phyloP scores from a whole-genome alignment of 1,284 basidiomycete genomes.

The Trichosporon inkin region DNA sequence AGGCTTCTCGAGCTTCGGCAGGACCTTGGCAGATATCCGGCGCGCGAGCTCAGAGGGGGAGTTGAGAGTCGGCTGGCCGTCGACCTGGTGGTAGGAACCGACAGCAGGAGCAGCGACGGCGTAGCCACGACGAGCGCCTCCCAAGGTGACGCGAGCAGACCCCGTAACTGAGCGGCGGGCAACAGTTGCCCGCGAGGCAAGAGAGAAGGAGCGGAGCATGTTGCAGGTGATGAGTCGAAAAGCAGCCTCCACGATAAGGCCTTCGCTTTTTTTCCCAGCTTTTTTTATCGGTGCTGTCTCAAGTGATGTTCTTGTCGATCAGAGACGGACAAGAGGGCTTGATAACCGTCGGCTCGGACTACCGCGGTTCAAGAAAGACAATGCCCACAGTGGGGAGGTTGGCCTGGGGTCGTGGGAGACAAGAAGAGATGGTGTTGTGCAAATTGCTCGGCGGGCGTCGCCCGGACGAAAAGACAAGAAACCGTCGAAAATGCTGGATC shows the following conservation, averaged over 20 bases:
- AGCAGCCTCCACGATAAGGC: not conserved
- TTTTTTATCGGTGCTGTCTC: not conserved
- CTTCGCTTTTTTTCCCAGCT: slow-evolving; percentile 5
- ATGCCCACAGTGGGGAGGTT: not conserved
- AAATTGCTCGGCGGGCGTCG: slow-evolving; percentile 4
- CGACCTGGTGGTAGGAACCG: slow-evolving; percentile 63
- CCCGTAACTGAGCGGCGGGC: slow-evolving; percentile 12
- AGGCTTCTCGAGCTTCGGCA: slow-evolving; percentile 70
- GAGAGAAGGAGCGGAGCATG: slow-evolving; percentile 25
- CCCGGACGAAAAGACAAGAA: slow-evolving; percentile 4
- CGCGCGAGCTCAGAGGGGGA: slow-evolving; percentile 89
- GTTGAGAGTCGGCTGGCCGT: slow-evolving; percentile 74
- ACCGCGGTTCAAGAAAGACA: slow-evolving; percentile 6
- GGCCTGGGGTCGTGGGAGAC: not conserved
- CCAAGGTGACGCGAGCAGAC: slow-evolving; percentile 1
- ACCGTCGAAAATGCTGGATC: not conserved
- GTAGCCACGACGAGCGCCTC: slow-evolving; percentile 25
- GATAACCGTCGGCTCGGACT: slow-evolving; percentile 6
- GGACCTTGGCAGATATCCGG: slow-evolving; percentile 81
- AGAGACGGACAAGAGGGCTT: slow-evolving; percentile 4
- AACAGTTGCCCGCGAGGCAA: slow-evolving; percentile 18
- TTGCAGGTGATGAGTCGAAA: slow-evolving; percentile 5
- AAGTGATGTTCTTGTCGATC: slow-evolving; percentile 3
- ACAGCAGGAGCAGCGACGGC: slow-evolving; percentile 76
- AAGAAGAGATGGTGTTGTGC: not conserved